Conservation (phyloP, 495 filamentous ascomycete species). For the Tricharina praecox region DNA sequence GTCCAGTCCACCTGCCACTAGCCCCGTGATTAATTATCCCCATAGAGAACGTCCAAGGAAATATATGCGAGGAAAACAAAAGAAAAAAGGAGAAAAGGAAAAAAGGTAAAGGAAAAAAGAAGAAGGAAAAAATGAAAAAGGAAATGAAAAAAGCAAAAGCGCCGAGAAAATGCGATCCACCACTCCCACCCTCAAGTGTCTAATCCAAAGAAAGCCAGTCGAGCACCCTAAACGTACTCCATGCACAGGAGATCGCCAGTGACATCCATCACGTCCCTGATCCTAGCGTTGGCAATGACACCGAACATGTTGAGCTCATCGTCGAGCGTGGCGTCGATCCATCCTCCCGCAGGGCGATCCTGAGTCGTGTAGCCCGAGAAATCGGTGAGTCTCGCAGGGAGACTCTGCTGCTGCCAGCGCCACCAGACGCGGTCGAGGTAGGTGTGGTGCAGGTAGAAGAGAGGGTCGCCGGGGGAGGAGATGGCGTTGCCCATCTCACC, state of each 20-base stretch:
- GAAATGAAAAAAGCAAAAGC: no score
- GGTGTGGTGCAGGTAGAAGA: slow-evolving; percentile 37
- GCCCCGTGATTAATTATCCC: no score
- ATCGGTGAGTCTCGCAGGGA: slow-evolving; percentile 7
- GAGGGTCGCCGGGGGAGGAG: slow-evolving; percentile 28
- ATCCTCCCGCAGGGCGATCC: slow-evolving; percentile 7
- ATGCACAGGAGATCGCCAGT: slow-evolving; percentile 10
- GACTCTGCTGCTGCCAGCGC: slow-evolving; percentile 32
- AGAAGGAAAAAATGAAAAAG: no score
- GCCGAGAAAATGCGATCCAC: no score
- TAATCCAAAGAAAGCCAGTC: no score
- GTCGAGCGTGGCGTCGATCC: slow-evolving; percentile 11
- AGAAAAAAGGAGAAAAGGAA: no score
- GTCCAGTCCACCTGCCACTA: no score
- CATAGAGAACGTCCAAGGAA: no score
- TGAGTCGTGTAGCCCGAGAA: slow-evolving; percentile 22
- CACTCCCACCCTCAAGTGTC: no score
- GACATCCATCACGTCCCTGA: slow-evolving; percentile 25
- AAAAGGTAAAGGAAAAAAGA: no score
- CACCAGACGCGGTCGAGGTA: slow-evolving; percentile 37
- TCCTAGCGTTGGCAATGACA: slow-evolving; percentile 12
- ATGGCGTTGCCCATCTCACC: slow-evolving; percentile 19
- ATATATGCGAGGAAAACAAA: no score
- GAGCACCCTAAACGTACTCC: no score
- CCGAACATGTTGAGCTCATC: slow-evolving; percentile 22